phyloP scores from a whole-genome alignment of 768 basidiomycete species.

The Paxillus ammoniavirescens region DNA sequence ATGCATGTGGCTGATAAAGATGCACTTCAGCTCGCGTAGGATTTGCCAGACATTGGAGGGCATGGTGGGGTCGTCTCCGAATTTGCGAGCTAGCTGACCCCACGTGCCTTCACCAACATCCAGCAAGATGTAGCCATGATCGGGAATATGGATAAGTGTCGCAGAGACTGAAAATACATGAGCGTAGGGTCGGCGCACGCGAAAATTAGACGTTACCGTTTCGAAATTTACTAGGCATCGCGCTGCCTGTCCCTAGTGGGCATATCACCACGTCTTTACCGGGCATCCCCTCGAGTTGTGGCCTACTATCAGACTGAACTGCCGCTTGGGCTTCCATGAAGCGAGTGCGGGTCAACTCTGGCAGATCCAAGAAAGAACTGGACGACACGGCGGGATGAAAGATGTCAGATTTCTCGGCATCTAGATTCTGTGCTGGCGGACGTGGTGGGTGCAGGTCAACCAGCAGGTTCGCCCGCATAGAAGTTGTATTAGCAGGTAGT shows the following conservation, averaged over 20 bases:
- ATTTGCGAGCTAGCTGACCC: constrained; percentile 82
- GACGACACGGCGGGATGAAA: constrained; percentile 29
- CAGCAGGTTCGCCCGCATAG: constrained; percentile 42
- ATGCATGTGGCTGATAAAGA: constrained; percentile 89
- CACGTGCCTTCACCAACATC: constrained; percentile 93
- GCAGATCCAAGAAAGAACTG: constrained; percentile 12
- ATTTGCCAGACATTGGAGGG: constrained; percentile 50
- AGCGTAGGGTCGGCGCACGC: neutral
- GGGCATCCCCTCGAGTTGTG: constrained; percentile 12
- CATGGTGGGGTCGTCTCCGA: constrained; percentile 47
- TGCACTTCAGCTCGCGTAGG: constrained; percentile 68
- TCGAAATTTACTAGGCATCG: constrained; percentile 80
- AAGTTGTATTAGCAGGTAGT: constrained; percentile 45
- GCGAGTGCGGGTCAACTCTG: constrained; percentile 32
- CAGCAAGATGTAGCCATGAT: constrained; percentile 71
- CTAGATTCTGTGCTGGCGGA: constrained; percentile 37
- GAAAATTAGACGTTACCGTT: constrained; percentile 56
- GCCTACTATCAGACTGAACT: constrained; percentile 20
- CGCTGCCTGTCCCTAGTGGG: constrained; percentile 87
- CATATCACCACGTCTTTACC: constrained; percentile 71
- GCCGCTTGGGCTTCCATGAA: constrained; percentile 40
- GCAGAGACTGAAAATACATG: constrained; percentile 54
- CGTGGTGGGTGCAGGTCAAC: constrained; percentile 48
- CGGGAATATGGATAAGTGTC: constrained; percentile 75
- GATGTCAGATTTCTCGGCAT: constrained; percentile 25